A percentile compares a stretch with the other conserved stretches of the same genome.
Conservation (phyloP, 2,329 filamentous ascomycete genomes). For the Sporothrix inflata region DNA sequence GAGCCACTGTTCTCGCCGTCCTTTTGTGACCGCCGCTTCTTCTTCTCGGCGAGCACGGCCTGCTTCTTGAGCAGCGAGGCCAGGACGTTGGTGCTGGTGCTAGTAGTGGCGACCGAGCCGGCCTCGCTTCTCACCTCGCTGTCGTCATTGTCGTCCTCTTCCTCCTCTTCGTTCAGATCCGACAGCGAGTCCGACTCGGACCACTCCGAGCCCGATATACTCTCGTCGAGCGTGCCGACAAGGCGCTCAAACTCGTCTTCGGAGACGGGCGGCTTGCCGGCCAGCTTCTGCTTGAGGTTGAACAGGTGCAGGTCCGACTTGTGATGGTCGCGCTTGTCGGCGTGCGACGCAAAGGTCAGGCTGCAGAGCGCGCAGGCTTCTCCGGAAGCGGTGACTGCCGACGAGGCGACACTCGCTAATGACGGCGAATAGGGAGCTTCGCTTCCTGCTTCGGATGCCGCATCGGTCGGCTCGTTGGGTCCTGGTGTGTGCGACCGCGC, state of each 20-base stretch:
- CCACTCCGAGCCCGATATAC: conserved; percentile 83
- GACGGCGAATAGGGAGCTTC: background rate
- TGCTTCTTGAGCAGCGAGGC: conserved; percentile 80
- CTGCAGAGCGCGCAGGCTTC: conserved; percentile 82
- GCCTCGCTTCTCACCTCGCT: conserved; percentile 52
- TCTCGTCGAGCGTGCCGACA: conserved; percentile 85
- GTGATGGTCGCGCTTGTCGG: conserved; percentile 83
- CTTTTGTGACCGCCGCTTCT: conserved; percentile 29
- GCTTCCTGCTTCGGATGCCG: background rate
- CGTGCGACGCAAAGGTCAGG: conserved; percentile 69
- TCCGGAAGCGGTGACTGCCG: conserved; percentile 50
- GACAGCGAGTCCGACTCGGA: conserved; percentile 69
- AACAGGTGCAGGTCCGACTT: conserved; percentile 92
- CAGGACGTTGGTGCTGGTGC: conserved; percentile 45
- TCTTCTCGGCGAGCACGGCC: conserved; percentile 68
- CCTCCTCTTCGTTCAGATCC: conserved; percentile 48
- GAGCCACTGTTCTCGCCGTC: conserved; percentile 54
- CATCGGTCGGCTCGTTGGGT: conserved; percentile 31
- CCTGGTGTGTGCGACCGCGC: background rate
- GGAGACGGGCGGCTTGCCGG: conserved; percentile 70
- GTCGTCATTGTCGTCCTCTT: conserved; percentile 15
- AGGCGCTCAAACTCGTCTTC: conserved; percentile 87
- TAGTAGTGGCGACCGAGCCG: background rate
- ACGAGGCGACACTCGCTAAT: conserved; percentile 38
- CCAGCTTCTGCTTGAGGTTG: conserved; percentile 89